phyloP scores from a whole-genome alignment of 139 green algal species.

The Coccomyxa sp. region DNA sequence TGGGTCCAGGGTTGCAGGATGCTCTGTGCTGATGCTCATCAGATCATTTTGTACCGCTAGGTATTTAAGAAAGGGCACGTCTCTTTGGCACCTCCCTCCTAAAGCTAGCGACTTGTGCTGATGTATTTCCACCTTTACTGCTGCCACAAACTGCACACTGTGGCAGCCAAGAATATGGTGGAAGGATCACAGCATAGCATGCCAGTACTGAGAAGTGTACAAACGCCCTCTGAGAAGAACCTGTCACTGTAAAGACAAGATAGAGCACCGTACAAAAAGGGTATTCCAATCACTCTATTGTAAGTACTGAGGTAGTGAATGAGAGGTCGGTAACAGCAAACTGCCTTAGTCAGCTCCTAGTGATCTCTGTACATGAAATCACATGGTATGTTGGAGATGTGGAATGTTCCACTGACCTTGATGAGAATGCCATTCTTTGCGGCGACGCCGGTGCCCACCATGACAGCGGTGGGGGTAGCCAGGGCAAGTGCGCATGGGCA shows the following conservation, averaged over 20 bases:
- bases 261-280: background rate
- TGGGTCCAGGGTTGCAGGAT: background rate
- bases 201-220: background rate
- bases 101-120: background rate
- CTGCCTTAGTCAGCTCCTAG: too few species aligned
- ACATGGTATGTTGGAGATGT: too few species aligned
- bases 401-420: constrained; percentile 47
- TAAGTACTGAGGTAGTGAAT: too few species aligned
- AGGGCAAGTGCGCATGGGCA: constrained; percentile 96
- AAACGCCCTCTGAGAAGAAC: background rate
- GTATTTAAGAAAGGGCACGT: background rate
- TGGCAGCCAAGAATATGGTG: background rate
- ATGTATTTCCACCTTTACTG: background rate
- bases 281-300: background rate
- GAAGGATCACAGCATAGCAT: background rate
- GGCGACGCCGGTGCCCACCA: constrained; percentile 87
- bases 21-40: too few species aligned
- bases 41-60: background rate
- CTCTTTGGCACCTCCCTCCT: background rate
- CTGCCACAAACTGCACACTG: background rate
- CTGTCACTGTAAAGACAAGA: background rate
- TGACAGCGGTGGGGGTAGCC: constrained; percentile 96
- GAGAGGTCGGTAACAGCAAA: too few species aligned
- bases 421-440: constrained; percentile 86
- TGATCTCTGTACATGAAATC: too few species aligned